A percentile compares a stretch with the other conserved stretches of the same genome.
These are phyloP conservation scores for Mycena albidolilacea DNA, from an alignment of 768 basidiomycete genomes.

Conservation along the genomic window DNA sequence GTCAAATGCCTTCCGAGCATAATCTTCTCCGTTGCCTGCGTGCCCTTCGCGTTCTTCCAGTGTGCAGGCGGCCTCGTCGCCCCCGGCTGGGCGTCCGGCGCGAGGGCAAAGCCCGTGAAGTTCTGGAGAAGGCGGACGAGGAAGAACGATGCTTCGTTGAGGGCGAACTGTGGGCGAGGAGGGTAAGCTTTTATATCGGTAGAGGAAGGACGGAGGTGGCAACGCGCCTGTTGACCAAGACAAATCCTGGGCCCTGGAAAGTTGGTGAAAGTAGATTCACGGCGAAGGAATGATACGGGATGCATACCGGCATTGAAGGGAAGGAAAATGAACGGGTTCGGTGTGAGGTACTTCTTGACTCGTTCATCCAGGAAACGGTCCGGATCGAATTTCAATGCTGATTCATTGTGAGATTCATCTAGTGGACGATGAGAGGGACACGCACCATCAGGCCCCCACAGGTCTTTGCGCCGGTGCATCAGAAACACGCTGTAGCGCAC, in stretches of 20 bases:
- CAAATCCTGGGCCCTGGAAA: constrained; percentile 43
- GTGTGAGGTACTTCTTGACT: constrained; percentile 56
- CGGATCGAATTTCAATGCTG: constrained; percentile 60
- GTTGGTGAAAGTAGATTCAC: not conserved
- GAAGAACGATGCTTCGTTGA: constrained; percentile 31
- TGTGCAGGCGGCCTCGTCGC: constrained; percentile 45
- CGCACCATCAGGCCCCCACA: constrained; percentile 63
- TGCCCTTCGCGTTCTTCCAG: constrained; percentile 42
- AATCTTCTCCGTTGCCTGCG: constrained; percentile 46
- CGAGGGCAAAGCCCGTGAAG: constrained; percentile 12
- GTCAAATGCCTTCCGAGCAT: constrained; percentile 49
- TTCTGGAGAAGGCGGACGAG: constrained; percentile 26
- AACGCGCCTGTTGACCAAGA: constrained; percentile 23
- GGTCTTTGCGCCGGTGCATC: constrained; percentile 58
- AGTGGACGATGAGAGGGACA: no score
- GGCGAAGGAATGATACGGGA: not conserved
- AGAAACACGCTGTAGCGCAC: constrained; percentile 50
- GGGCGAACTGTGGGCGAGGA: constrained; percentile 17
- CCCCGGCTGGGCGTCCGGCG: constrained; percentile 50
- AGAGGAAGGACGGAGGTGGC: not conserved
- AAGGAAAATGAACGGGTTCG: constrained; percentile 64
- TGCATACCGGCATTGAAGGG: constrained; percentile 57
- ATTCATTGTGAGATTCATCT: not conserved
- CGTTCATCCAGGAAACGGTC: constrained; percentile 61
- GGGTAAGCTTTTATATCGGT: not conserved